Evolutionary conservation across 2,329 filamentous ascomycete species (phyloP).

Genomic region (Aspergillus aculeatinus): DNA sequence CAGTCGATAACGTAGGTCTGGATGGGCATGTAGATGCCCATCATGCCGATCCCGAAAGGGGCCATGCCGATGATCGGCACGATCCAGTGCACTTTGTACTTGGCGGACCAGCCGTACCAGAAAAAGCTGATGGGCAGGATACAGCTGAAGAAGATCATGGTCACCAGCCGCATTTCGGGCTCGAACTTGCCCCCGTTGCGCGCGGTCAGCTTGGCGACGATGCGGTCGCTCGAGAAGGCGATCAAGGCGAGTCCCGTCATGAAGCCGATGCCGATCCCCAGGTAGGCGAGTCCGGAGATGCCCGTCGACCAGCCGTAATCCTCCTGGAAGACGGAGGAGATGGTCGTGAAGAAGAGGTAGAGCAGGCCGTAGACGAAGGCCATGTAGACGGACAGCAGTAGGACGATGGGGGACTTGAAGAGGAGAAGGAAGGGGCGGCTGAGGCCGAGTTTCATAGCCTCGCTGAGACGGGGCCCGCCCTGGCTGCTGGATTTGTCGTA

Average conservation of each 20-base stretch:
- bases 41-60: slow-evolving; percentile 57
- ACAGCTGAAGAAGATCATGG: slow-evolving; percentile 56
- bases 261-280: slow-evolving; percentile 50
- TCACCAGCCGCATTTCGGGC: slow-evolving; percentile 53
- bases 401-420: slow-evolving; percentile 54
- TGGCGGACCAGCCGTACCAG: slow-evolving; percentile 59
- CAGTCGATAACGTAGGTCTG: slow-evolving; percentile 64
- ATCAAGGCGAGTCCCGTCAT: slow-evolving; percentile 37
- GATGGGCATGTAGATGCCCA: slow-evolving; percentile 56
- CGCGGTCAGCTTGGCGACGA: slow-evolving; percentile 30
- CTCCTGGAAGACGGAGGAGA: slow-evolving; percentile 50
- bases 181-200: slow-evolving; percentile 41
- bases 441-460: slow-evolving; percentile 43
- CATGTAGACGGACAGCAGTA: slow-evolving; percentile 52
- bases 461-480: slow-evolving; percentile 23
- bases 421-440: slow-evolving; percentile 53
- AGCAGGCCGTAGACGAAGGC: slow-evolving; percentile 55
- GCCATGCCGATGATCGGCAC: slow-evolving; percentile 60
- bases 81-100: slow-evolving; percentile 57
- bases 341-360: slow-evolving; percentile 57
- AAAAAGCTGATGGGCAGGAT: slow-evolving; percentile 57
- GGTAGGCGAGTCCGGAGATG: slow-evolving; percentile 48
- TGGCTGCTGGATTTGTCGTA: slow-evolving; percentile 17
- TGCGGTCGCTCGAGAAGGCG: slow-evolving; percentile 34
- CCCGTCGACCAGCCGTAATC: slow-evolving; percentile 51